These are phyloP conservation scores for Bolboschoenoplectus hybrid DNA, from an alignment of 202 grass and related monocot species.

Conservation along the genomic window DNA sequence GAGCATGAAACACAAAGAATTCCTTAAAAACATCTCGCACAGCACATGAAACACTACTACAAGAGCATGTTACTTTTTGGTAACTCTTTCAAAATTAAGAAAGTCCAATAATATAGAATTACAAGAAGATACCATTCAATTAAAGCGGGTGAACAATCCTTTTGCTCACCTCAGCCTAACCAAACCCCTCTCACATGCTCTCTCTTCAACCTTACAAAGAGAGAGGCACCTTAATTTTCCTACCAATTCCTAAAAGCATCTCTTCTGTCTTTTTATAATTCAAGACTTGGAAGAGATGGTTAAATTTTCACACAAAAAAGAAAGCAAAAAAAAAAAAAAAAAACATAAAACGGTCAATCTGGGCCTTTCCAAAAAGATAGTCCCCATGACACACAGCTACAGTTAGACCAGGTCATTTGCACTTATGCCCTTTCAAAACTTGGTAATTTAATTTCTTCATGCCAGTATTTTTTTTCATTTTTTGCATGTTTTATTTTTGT, in stretches of 20 bases:
- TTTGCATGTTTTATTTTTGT: background rate
- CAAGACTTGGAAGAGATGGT: conserved; percentile 45
- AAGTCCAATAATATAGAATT: background rate
- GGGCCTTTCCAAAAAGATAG: conserved; percentile 76
- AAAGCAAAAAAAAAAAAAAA: conserved; percentile 25
- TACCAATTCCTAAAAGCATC: conserved; percentile 12
- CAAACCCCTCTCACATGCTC: conserved; percentile 9
- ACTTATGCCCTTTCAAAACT: conserved; percentile 15
- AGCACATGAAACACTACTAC: background rate
- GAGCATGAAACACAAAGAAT: background rate
- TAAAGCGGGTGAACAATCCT: conserved; percentile 39
- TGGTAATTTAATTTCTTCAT: background rate
- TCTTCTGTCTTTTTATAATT: conserved; percentile 31
- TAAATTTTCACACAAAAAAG: conserved; percentile 43
- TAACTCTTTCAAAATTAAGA: background rate
- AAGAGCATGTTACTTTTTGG: background rate
- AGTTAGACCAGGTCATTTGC: conserved; percentile 22
- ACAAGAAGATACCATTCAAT: background rate
- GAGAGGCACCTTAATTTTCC: conserved; percentile 26
- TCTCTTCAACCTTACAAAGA: conserved; percentile 40
- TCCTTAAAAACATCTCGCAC: background rate
- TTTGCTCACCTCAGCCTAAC: conserved; percentile 41
- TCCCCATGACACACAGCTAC: conserved; percentile 31
- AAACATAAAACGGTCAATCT: background rate
- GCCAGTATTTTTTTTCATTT: background rate